Base-by-base conservation (phyloP, 768 basidiomycete genomes). In the Lentinula sp. region DNA sequence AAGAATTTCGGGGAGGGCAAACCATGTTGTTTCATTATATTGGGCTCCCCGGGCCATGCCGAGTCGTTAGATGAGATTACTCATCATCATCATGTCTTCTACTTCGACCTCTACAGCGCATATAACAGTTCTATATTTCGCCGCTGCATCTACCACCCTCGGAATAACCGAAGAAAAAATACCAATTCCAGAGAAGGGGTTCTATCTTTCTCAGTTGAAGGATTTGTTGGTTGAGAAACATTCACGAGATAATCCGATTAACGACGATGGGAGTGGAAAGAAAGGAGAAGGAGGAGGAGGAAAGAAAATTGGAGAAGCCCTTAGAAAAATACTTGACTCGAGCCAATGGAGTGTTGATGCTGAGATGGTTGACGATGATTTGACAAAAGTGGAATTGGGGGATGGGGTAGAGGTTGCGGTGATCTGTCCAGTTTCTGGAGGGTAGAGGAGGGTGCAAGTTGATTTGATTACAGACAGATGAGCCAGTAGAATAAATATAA, bases 381-480 rank as follows among this genome's bases (percentile, higher is more conserved):
- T 80, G 2, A 73, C 75, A n/a, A 62, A 63, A 0, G 73, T 82
- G 18, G 61, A 74, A 12, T 70, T 93, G 50, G 78, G 71, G 49
- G 88, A 88, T 10, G 90, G 89, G 20, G 90, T 93, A 70, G 87
- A 90, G 66, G 82, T 92, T 7, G 90, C 86, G 13, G 79, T 93
- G 28, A 93, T 93, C 46, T 88, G 87, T 65, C 91, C 89, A 8
- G 90, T 93, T 0, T 90, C 88, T 57, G 91, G 92, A 4, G 91
- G 91, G 36, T 91, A 71, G 69, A 36, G 13, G 12, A 12, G 37
- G 37, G 12, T 1, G n/a, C 6, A 16, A 12, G 43, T 18, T 45
- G 43, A 16, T 3, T 9, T 6, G 39, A 41, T 16, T 41, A 41
- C 39, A 28, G 28, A 28, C 28, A 28, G 28, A 28, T 28, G 28